Base-by-base conservation (phyloP, 441 rosid species). In the Adansonia madagascariensis region DNA sequence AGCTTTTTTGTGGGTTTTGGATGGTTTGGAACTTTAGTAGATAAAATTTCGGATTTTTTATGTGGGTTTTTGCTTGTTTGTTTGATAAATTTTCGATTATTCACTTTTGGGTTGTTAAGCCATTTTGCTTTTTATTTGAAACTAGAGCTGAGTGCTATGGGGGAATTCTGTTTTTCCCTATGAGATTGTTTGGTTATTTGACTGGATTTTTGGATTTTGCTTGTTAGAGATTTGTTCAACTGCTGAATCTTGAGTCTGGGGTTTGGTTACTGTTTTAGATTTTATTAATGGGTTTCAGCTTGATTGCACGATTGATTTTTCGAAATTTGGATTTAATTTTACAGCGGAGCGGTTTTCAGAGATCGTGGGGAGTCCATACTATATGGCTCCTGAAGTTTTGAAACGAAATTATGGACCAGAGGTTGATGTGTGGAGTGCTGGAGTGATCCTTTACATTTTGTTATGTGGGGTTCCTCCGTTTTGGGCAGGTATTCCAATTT, bases 381-480 rank as follows among this genome's bases (percentile, higher is more conserved):
- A 95, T 83, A 95, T 95, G 98, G 98, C 98, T 39, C 98, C 98
- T 0, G 98, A 93, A 81, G 99, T 93, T 24, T 79, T 95, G 88
- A 93, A 88, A 88, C 84, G 96, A 75, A 93, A 91, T 77, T 95
- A 95, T 79, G 99, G 98, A 46, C 98, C 92, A 0, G 98, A 90
- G 85, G 92, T 95, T 78, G 99, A 95, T 80, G 84, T 95, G 0
- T 95, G 98, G 99, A 95, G 99, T 73, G 97, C 96, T 4, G 99
- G 98, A 75, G 97, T 95, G 55, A 91, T 95, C 77, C 88, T 93
- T 47, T 95, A 95, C 78, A 95, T 95, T 73, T 82, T 95, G 86
- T 81, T 91, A 49, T 95, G 98, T 18, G 98, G 99, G 76, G 97
- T 93, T 87, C 97, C 98, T 83, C 98, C 98, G 35, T 91, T 95